A percentile compares a stretch with the other conserved stretches of the same genome.
Evolutionary conservation across 768 basidiomycete species (phyloP).

Genomic region (Leccinum imitatum): DNA sequence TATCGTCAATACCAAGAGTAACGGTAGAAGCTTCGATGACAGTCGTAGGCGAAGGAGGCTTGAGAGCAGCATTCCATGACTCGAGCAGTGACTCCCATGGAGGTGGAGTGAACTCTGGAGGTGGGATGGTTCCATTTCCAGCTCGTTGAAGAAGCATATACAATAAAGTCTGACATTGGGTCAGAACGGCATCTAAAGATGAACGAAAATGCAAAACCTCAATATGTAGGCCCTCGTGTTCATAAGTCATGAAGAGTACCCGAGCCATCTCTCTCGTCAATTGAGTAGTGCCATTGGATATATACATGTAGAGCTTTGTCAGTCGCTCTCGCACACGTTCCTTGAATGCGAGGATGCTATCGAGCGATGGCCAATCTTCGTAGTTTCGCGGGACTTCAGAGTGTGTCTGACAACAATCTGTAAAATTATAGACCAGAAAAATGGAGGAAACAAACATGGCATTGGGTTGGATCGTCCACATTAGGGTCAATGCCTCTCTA

Average conservation of each 20-base stretch:
- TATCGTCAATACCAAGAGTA: conserved; percentile 79
- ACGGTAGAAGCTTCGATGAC: conserved; percentile 59
- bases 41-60: conserved; percentile 45
- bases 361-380: conserved; percentile 84
- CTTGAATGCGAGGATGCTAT: conserved; percentile 72
- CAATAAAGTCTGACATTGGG: conserved; percentile 61
- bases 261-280: conserved; percentile 70
- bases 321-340: conserved; percentile 76
- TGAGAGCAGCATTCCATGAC: conserved; percentile 46
- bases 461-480: conserved; percentile 84
- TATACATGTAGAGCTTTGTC: conserved; percentile 65
- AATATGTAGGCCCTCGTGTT: conserved; percentile 87
- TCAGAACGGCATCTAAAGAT: conserved; percentile 5
- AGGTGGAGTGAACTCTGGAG: conserved; percentile 70
- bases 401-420: conserved; percentile 57
- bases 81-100: conserved; percentile 60
- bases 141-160: conserved; percentile 92
- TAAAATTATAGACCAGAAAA: neutral
- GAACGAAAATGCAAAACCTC: conserved; percentile 47
- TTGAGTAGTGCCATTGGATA: conserved; percentile 48
- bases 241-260: conserved; percentile 86
- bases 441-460: conserved; percentile 59
- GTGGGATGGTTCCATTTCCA: conserved; percentile 76
- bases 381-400: conserved; percentile 80
- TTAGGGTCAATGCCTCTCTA: conserved; percentile 95